These are phyloP conservation scores for Ustilago esculenta DNA, from an alignment of 1,284 basidiomycete genomes.

Conservation along the genomic window DNA sequence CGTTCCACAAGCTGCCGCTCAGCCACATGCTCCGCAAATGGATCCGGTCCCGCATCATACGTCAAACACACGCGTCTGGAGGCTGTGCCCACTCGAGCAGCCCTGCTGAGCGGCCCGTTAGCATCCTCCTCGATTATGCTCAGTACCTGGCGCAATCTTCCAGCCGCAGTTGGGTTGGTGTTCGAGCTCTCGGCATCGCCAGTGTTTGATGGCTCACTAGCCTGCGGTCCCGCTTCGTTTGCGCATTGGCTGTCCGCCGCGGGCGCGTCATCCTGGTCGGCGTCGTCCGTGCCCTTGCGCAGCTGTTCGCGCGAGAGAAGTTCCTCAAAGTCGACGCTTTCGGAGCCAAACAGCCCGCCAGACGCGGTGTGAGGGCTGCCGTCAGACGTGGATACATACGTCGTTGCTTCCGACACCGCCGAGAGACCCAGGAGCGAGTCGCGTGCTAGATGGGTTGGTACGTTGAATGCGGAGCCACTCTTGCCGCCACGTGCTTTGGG, in stretches of 20 bases:
- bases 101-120: constrained; percentile 21
- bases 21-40: constrained; percentile 15
- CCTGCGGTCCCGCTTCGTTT: background rate
- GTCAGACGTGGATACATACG: constrained; percentile 24
- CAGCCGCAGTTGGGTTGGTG: constrained; percentile 14
- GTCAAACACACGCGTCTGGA: constrained; percentile 19
- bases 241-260: background rate
- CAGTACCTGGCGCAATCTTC: constrained; percentile 39
- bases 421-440: constrained; percentile 42
- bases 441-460: constrained; percentile 19
- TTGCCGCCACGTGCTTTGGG: constrained; percentile 20
- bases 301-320: constrained; percentile 29
- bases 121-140: constrained; percentile 50
- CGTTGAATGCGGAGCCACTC: background rate
- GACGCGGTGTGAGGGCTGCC: constrained; percentile 16
- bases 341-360: constrained; percentile 38
- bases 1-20: background rate
- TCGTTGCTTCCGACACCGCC: constrained; percentile 36
- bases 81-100: constrained; percentile 3
- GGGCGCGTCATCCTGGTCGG: background rate
- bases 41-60: constrained; percentile 37
- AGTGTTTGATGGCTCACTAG: constrained; percentile 1
- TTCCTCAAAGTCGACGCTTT: constrained; percentile 47
- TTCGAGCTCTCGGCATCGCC: background rate
- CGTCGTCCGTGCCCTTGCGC: constrained; percentile 1